Percentiles rank a stretch among this genome's conserved stretches.
phyloP scores from a whole-genome alignment of 202 grass and related monocot genomes.

The Schoenoplectus triqueter region DNA sequence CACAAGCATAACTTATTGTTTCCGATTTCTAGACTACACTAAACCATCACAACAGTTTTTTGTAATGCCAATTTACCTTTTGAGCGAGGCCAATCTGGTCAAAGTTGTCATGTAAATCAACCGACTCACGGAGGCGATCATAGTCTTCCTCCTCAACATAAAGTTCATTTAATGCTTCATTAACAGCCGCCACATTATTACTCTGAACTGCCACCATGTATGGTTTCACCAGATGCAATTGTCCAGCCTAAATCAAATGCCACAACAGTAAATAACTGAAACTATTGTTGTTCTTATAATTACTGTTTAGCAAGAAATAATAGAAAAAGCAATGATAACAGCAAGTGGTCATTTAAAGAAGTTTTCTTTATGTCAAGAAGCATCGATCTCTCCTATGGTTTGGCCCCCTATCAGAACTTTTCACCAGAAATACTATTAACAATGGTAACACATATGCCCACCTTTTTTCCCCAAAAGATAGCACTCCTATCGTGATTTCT shows the following conservation, averaged over 20 bases:
- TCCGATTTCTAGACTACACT: background rate
- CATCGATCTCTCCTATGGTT: no score
- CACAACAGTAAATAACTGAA: conserved; percentile 16
- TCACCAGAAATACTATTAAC: background rate
- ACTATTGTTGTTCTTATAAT: background rate
- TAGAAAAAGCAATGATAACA: background rate
- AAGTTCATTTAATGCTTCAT: conserved; percentile 85
- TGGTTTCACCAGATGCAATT: conserved; percentile 96
- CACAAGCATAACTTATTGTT: conserved; percentile 22
- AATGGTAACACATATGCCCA: background rate
- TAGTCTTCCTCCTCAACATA: conserved; percentile 97
- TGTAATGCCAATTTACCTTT: conserved; percentile 57
- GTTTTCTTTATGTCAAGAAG: no score
- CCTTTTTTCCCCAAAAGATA: no score
- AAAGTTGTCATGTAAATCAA: conserved; percentile 96
- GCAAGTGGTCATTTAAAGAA: background rate
- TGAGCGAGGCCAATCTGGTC: conserved; percentile 98
- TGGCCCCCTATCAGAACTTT: no score
- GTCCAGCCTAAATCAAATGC: conserved; percentile 59
- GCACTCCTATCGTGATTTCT: background rate
- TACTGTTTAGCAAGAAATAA: conserved; percentile 28
- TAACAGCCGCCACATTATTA: conserved; percentile 98
- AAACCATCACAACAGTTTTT: conserved; percentile 6
- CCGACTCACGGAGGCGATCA: conserved; percentile 81
- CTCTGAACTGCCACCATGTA: conserved; percentile 99